phyloP scores from a whole-genome alignment of 495 filamentous ascomycete species.

The Penicillium coprophilum region DNA sequence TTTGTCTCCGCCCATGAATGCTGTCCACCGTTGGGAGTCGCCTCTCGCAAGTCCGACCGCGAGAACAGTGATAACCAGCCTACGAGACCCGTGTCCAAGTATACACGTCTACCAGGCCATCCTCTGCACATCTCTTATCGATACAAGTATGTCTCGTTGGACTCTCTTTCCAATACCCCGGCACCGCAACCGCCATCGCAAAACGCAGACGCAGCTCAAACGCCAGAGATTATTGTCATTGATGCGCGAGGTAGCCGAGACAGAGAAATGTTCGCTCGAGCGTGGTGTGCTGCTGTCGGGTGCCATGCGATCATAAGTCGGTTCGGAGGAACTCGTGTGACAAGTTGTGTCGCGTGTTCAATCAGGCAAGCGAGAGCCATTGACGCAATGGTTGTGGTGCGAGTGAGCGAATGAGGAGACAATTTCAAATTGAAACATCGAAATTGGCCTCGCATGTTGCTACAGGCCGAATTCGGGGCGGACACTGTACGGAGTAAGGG shows the following conservation, averaged over 20 bases:
- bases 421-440: not conserved
- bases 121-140: constrained; percentile 62
- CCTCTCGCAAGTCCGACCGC: constrained; percentile 15
- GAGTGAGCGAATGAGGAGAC: constrained; percentile 44
- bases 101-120: constrained; percentile 52
- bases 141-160: constrained; percentile 56
- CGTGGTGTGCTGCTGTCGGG: constrained; percentile 67
- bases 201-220: not conserved
- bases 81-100: constrained; percentile 24
- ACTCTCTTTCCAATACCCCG: constrained; percentile 42
- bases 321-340: constrained; percentile 60
- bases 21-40: constrained; percentile 49
- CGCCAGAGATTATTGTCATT: constrained; percentile 49
- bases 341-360: constrained; percentile 66
- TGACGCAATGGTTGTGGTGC: constrained; percentile 63
- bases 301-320: constrained; percentile 68
- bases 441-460: not conserved
- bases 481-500: not conserved
- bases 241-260: constrained; percentile 52
- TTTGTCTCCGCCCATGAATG: constrained; percentile 68
- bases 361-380: constrained; percentile 68
- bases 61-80: constrained; percentile 29
- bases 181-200: constrained; percentile 13
- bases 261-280: constrained; percentile 64
- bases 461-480: not conserved